These are phyloP conservation scores for Aspergillus asperescens DNA, from an alignment of 495 filamentous ascomycete genomes.

Conservation along the genomic window DNA sequence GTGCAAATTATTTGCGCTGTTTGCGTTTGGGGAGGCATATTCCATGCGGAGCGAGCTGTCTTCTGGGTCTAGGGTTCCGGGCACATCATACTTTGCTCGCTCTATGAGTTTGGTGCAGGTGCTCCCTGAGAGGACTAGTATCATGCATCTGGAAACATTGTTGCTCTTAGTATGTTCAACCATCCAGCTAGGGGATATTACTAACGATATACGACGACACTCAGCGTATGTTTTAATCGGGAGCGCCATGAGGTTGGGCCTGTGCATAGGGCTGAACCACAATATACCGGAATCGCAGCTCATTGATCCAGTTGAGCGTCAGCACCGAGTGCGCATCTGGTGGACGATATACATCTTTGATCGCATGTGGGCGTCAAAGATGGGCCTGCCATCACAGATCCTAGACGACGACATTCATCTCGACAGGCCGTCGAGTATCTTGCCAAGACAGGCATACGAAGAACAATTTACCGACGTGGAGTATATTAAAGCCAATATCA, in stretches of 20 bases:
- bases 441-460: constrained; percentile 31
- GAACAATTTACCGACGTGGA: constrained; percentile 41
- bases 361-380: constrained; percentile 44
- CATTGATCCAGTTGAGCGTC: constrained; percentile 39
- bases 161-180: constrained; percentile 37
- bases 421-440: constrained; percentile 37
- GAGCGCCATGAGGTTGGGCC: constrained; percentile 39
- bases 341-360: constrained; percentile 48
- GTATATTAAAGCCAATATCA: constrained; percentile 39
- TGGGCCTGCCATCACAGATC: constrained; percentile 43
- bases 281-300: constrained; percentile 45
- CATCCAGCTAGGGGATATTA: neutral
- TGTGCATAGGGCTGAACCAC: constrained; percentile 43
- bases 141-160: constrained; percentile 40
- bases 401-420: constrained; percentile 46
- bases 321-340: constrained; percentile 44
- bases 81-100: constrained; percentile 43
- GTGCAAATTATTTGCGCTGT: constrained; percentile 43
- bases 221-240: constrained; percentile 40
- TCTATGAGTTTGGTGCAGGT: constrained; percentile 39
- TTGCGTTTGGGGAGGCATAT: constrained; percentile 43
- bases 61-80: constrained; percentile 33
- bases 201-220: constrained; percentile 31
- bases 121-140: constrained; percentile 37
- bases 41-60: constrained; percentile 35